phyloP scores from a whole-genome alignment of 192 early-diverging fungal genomes.

The Allomyces macrogynus region DNA sequence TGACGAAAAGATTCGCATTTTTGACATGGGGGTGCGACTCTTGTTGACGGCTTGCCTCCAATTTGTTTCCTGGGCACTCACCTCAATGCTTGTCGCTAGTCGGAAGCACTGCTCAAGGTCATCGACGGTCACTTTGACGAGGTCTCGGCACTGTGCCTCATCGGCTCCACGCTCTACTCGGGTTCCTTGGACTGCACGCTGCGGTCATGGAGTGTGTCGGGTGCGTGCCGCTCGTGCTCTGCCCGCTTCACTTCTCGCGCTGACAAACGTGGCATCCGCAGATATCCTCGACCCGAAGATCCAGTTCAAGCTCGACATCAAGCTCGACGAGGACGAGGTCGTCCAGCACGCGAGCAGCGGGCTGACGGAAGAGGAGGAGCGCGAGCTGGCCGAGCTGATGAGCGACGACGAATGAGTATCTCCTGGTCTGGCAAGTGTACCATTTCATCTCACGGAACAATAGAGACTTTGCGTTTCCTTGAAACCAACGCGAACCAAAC shows the following conservation, averaged over 20 bases:
- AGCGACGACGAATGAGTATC: slow-evolving; percentile 24
- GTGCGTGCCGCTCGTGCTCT: slow-evolving; percentile 9
- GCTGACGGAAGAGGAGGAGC: slow-evolving; percentile 79
- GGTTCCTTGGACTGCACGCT: slow-evolving; percentile 74
- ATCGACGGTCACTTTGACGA: slow-evolving; percentile 83
- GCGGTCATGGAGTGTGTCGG: slow-evolving; percentile 54
- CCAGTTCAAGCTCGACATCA: neutral
- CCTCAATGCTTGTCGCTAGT: slow-evolving; percentile 14
- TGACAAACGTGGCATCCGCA: neutral
- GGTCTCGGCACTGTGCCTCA: slow-evolving; percentile 39
- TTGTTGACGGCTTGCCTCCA: neutral
- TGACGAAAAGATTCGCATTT: slow-evolving; percentile 70
- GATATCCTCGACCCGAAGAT: neutral
- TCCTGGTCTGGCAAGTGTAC: too few relatives aligned
- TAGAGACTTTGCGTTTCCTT: too few relatives aligned
- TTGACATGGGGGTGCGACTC: slow-evolving; percentile 57
- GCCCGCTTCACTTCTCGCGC: slow-evolving; percentile 3
- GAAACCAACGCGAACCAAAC: too few relatives aligned
- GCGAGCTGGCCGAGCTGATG: slow-evolving; percentile 73
- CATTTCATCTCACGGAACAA: too few relatives aligned
- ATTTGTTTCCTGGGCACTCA: neutral
- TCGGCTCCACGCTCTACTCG: slow-evolving; percentile 48
- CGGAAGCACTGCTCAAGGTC: slow-evolving; percentile 45
- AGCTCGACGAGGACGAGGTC: neutral
- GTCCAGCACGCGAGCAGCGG: slow-evolving; percentile 5